These are phyloP conservation scores for Cupressus sempervirens DNA, from an alignment of 75 land plant genomes.

Conservation along the genomic window DNA sequence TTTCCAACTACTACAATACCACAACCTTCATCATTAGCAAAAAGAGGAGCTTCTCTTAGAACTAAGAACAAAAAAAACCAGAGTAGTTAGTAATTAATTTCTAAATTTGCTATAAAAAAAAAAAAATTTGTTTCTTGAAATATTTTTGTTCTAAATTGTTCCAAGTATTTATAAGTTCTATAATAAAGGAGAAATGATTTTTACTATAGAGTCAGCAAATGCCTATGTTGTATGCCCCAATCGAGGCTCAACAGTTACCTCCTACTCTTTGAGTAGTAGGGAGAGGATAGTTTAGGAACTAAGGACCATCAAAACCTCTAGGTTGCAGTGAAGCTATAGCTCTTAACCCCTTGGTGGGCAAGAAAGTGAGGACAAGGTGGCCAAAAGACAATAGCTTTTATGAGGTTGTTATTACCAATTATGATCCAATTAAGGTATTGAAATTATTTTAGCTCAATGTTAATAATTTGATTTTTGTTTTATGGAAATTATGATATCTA, in stretches of 20 bases:
- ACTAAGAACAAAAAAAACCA: slow-evolving; percentile 63
- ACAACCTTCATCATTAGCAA: slow-evolving; percentile 53
- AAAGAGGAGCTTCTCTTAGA: slow-evolving; percentile 38
- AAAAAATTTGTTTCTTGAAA: not conserved
- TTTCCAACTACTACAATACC: slow-evolving; percentile 32
- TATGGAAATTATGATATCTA: not conserved
- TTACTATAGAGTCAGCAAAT: slow-evolving; percentile 19
- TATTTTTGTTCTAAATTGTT: not conserved
- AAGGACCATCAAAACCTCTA: slow-evolving; percentile 25
- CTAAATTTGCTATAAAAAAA: not conserved
- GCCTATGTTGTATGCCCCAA: slow-evolving; percentile 17
- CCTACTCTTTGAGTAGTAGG: slow-evolving; percentile 33
- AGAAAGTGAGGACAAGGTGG: slow-evolving; percentile 57
- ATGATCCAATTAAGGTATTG: slow-evolving; percentile 24
- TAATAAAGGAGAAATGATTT: not conserved
- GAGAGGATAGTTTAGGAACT: slow-evolving; percentile 40
- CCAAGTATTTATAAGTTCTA: not conserved
- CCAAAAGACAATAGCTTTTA: slow-evolving; percentile 63
- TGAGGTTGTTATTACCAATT: slow-evolving; percentile 57
- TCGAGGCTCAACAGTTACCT: slow-evolving; percentile 27
- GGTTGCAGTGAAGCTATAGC: slow-evolving; percentile 28
- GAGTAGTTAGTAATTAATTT: slow-evolving; percentile 35
- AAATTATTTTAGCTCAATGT: too few species aligned
- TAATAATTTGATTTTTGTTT: too few species aligned
- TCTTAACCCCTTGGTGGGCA: slow-evolving; percentile 44